These are phyloP conservation scores for Dothideomycetes sp. DNA, from an alignment of 2,329 filamentous ascomycete genomes.

Conservation along the genomic window DNA sequence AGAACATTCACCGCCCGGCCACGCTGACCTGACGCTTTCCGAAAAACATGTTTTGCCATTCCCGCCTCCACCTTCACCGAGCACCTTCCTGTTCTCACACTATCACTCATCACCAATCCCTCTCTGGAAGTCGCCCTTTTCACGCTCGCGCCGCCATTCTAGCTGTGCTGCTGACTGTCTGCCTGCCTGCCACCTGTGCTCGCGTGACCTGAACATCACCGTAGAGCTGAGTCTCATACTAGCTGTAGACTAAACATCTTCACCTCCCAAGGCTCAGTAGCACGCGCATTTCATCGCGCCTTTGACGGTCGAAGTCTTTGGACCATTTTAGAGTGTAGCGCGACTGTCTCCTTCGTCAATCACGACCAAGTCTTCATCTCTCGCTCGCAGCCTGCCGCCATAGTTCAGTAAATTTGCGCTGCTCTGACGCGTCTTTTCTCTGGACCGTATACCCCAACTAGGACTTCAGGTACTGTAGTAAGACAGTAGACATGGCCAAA, in stretches of 20 bases:
- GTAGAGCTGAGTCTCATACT: background rate
- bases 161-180: background rate
- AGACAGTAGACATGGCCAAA: conserved; percentile 13
- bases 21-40: no score
- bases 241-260: background rate
- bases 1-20: no score
- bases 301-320: background rate
- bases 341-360: background rate
- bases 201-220: background rate
- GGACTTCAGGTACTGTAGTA: conserved; percentile 9
- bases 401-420: background rate
- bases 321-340: background rate
- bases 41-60: no score
- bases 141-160: background rate
- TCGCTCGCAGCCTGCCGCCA: background rate
- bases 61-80: no score
- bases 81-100: no score
- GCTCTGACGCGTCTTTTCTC: conserved; percentile 2
- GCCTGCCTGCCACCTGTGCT: background rate
- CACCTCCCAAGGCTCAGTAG: background rate
- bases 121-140: background rate
- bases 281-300: background rate
- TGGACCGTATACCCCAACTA: conserved; percentile 5
- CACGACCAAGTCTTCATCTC: background rate
- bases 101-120: background rate